These are phyloP conservation scores for Zanthoxylum bungeanum DNA, from an alignment of 345 rosid species.

Conservation along the genomic window DNA sequence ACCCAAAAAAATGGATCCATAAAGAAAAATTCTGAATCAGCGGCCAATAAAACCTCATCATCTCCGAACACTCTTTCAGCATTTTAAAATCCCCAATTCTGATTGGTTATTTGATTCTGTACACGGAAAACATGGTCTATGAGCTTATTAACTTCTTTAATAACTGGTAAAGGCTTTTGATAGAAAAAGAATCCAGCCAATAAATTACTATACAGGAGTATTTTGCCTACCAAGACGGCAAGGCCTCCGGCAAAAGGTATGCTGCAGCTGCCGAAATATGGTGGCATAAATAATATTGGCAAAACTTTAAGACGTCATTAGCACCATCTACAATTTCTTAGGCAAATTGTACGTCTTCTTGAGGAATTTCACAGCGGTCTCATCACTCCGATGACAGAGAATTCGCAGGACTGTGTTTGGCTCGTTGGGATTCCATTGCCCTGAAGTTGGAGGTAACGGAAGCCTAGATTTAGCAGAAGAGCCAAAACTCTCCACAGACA, in stretches of 20 bases:
- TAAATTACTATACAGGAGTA: slow-evolving; percentile 8
- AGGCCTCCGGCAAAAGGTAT: slow-evolving; percentile 5
- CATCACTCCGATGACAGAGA: slow-evolving; percentile 79
- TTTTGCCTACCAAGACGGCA: not conserved
- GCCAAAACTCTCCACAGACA: slow-evolving; percentile 55
- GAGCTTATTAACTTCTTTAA: not conserved
- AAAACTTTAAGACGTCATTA: not conserved
- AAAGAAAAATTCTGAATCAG: not conserved
- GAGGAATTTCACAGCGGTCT: slow-evolving; percentile 72
- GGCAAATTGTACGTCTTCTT: slow-evolving; percentile 90
- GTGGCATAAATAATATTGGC: slow-evolving; percentile 1
- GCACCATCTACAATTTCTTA: slow-evolving; percentile 48
- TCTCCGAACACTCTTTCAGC: not conserved
- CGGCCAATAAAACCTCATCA: not conserved
- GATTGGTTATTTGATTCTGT: not conserved
- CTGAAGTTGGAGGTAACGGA: slow-evolving; percentile 82
- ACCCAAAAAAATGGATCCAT: not conserved
- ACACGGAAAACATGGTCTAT: not conserved
- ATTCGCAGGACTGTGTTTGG: slow-evolving; percentile 82
- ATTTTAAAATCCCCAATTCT: not conserved
- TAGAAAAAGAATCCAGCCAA: slow-evolving; percentile 7
- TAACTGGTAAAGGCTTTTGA: not conserved
- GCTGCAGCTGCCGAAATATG: not conserved
- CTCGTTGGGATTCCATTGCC: slow-evolving; percentile 83
- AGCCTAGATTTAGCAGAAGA: slow-evolving; percentile 68